A percentile compares a stretch with the other conserved stretches of the same genome.
These are phyloP conservation scores for Termitomyces sp. DNA, from an alignment of 768 basidiomycete genomes.

Conservation along the genomic window DNA sequence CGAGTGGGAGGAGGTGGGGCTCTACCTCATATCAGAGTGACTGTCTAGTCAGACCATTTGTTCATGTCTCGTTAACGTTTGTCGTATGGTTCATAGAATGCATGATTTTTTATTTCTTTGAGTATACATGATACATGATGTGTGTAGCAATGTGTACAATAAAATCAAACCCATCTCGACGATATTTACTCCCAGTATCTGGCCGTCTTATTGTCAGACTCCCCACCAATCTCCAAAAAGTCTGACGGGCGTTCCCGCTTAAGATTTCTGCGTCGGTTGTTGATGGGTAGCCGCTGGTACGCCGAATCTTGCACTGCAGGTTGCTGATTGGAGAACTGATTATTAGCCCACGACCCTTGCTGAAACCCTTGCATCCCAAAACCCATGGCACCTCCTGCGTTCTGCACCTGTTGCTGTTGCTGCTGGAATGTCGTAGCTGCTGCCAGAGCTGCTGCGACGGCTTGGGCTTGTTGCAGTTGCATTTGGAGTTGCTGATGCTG, in stretches of 20 bases:
- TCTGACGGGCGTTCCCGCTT: conserved; percentile 84
- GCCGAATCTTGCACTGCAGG: conserved; percentile 70
- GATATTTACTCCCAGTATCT: conserved; percentile 70
- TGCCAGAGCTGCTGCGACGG: conserved; percentile 60
- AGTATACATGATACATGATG: not conserved
- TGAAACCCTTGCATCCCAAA: conserved; percentile 36
- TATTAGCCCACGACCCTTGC: conserved; percentile 36
- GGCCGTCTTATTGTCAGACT: conserved; percentile 58
- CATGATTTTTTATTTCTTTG: conserved; percentile 9
- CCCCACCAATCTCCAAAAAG: conserved; percentile 70
- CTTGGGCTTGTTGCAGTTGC: conserved; percentile 75
- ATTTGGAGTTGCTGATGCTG: conserved; percentile 79
- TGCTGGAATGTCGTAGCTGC: conserved; percentile 52
- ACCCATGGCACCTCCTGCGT: conserved; percentile 29
- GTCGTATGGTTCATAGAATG: not conserved
- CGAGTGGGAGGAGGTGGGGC: conserved; percentile 18
- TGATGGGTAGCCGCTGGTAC: conserved; percentile 81
- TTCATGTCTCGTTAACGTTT: not conserved
- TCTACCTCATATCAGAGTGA: conserved; percentile 8
- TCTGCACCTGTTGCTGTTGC: conserved; percentile 42
- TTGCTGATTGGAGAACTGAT: conserved; percentile 59
- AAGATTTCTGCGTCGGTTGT: conserved; percentile 70
- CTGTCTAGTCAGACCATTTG: not conserved
- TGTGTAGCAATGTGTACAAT: not conserved
- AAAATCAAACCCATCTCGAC: not conserved